Conservation (phyloP, 257 asterid genomes). For the Parsonsia alboflavescens region DNA sequence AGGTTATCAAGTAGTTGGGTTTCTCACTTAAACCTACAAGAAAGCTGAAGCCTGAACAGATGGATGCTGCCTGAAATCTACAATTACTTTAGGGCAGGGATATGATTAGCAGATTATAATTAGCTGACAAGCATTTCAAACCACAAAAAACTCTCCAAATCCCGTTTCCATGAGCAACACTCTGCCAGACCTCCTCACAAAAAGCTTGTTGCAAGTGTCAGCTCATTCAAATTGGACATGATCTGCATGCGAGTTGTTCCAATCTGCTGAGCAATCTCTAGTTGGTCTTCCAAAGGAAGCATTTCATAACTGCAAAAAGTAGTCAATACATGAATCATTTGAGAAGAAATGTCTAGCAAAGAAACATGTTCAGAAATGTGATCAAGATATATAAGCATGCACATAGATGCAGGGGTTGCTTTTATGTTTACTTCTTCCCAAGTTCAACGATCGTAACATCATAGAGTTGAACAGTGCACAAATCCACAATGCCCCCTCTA, state of each 20-base stretch:
- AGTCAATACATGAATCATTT: neutral
- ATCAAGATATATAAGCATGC: neutral
- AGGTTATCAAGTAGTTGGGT: neutral
- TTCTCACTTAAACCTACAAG: neutral
- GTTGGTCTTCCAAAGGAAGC: constrained; percentile 79
- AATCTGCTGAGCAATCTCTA: constrained; percentile 75
- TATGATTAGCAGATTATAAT: neutral
- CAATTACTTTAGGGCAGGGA: no score
- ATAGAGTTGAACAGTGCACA: neutral
- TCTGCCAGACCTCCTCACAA: constrained; percentile 30
- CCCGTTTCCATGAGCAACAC: neutral
- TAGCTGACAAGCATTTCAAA: neutral
- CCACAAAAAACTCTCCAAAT: neutral
- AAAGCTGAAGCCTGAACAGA: neutral
- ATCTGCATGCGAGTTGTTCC: constrained; percentile 88
- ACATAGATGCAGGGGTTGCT: neutral
- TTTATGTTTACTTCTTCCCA: no score
- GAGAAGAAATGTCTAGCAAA: neutral
- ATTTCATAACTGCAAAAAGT: constrained; percentile 67
- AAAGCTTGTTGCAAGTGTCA: constrained; percentile 73
- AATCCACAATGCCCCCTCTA: neutral
- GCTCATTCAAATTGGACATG: constrained; percentile 78
- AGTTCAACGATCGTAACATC: neutral
- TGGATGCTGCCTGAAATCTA: neutral
- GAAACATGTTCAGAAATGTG: neutral